Conservation (phyloP, 305 asterid genomes). For the Euphrasia arctica region DNA sequence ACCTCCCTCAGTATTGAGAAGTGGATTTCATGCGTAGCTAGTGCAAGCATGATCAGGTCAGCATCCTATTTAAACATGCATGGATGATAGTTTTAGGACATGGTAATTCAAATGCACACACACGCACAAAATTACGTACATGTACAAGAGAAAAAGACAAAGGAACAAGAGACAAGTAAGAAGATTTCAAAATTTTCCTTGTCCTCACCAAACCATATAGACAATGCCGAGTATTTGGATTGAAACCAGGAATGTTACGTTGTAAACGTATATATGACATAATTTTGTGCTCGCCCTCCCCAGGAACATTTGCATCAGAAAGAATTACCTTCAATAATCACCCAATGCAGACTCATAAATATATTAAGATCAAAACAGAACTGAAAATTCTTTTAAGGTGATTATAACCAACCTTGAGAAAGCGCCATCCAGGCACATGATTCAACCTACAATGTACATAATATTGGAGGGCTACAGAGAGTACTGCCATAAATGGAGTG, state of each 20-base stretch:
- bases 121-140: conserved; percentile 11
- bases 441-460: conserved; percentile 83
- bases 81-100: conserved; percentile 27
- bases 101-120: conserved; percentile 25
- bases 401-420: conserved; percentile 64
- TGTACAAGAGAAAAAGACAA: conserved; percentile 22
- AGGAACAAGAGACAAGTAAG: conserved; percentile 23
- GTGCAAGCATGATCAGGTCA: conserved; percentile 92
- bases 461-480: conserved; percentile 90
- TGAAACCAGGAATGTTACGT: conserved; percentile 89
- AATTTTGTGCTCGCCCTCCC: conserved; percentile 99
- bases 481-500: conserved; percentile 90
- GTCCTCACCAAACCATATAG: conserved; percentile 92
- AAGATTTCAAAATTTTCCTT: conserved; percentile 12
- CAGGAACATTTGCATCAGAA: conserved; percentile 98
- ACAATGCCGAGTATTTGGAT: conserved; percentile 96
- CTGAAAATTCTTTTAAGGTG: conserved; percentile 24
- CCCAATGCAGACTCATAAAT: conserved; percentile 54
- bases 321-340: conserved; percentile 88
- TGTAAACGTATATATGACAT: conserved; percentile 96
- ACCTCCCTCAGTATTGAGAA: conserved; percentile 98
- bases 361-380: conserved; percentile 45
- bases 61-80: conserved; percentile 61
- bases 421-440: conserved; percentile 76
- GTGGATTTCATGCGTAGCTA: conserved; percentile 96